Evolutionary conservation across 2,329 filamentous ascomycete genomes (phyloP).

Genomic region (Beauveria varroae): DNA sequence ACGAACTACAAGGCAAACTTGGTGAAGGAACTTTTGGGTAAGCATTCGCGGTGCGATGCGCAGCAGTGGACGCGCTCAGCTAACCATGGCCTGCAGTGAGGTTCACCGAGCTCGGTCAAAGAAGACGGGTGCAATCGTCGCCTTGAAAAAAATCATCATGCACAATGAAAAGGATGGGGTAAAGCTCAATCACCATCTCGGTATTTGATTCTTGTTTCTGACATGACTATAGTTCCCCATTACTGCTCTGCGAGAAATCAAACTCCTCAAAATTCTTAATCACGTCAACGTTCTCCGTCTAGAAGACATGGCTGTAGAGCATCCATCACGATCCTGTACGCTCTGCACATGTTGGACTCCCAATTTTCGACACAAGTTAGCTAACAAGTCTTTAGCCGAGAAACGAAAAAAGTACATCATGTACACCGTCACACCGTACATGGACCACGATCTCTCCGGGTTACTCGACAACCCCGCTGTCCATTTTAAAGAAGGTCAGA

Average conservation of each 20-base stretch:
- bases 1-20: constrained; percentile 74
- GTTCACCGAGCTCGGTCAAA: constrained; percentile 82
- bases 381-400: constrained; percentile 43
- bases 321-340: constrained; percentile 53
- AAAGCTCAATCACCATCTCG: constrained; percentile 17
- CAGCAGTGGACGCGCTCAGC: constrained; percentile 11
- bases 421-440: constrained; percentile 98
- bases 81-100: constrained; percentile 45
- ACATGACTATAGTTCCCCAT: constrained; percentile 70
- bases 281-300: constrained; percentile 81
- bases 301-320: constrained; percentile 94
- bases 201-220: constrained; percentile 13
- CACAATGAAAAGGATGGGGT: constrained; percentile 98
- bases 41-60: constrained; percentile 18
- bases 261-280: constrained; percentile 89
- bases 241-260: constrained; percentile 93
- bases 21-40: constrained; percentile 94
- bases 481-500: constrained; percentile 77
- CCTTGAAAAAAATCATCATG: constrained; percentile 98
- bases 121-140: constrained; percentile 67
- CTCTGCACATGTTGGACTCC: background rate
- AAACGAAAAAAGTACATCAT: constrained; percentile 78
- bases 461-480: constrained; percentile 92
- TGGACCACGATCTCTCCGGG: constrained; percentile 98
- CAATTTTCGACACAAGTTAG: background rate